Conservation (phyloP, 2,329 filamentous ascomycete species). For the Meredithiella fracta region DNA sequence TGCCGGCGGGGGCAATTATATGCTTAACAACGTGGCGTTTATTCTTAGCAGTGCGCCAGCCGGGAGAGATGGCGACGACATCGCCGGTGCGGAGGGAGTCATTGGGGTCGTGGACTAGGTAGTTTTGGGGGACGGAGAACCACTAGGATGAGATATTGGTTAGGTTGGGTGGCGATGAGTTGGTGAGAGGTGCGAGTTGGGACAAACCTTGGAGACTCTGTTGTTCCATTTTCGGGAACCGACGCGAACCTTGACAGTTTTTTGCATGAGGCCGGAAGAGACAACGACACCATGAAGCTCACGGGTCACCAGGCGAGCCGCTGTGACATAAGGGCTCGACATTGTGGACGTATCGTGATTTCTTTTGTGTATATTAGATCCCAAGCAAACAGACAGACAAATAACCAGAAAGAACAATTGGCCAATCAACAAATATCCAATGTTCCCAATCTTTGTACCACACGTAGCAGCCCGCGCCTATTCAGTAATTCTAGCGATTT, state of each 20-base stretch:
- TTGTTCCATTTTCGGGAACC: conserved; percentile 57
- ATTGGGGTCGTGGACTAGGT: conserved; percentile 65
- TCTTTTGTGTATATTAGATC: neutral
- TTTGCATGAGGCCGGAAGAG: conserved; percentile 60
- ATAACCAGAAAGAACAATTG: no score
- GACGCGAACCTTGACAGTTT: conserved; percentile 63
- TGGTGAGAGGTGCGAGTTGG: neutral
- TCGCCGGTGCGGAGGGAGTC: conserved; percentile 59
- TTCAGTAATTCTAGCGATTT: neutral
- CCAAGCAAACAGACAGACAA: neutral
- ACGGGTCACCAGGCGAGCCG: conserved; percentile 29
- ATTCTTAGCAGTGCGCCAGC: conserved; percentile 45
- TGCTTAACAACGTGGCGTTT: conserved; percentile 60
- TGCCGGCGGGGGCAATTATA: conserved; percentile 55
- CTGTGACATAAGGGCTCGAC: conserved; percentile 22
- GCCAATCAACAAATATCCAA: no score
- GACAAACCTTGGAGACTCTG: conserved; percentile 50
- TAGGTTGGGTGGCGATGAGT: neutral
- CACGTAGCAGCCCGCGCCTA: neutral
- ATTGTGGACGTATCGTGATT: conserved; percentile 18
- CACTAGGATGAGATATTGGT: conserved; percentile 18
- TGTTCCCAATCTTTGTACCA: no score
- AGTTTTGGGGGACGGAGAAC: conserved; percentile 46
- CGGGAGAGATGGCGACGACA: conserved; percentile 52
- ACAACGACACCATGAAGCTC: conserved; percentile 54